phyloP scores from a whole-genome alignment of 352 stramenopile genomes.

The Phytopythium aichiense region DNA sequence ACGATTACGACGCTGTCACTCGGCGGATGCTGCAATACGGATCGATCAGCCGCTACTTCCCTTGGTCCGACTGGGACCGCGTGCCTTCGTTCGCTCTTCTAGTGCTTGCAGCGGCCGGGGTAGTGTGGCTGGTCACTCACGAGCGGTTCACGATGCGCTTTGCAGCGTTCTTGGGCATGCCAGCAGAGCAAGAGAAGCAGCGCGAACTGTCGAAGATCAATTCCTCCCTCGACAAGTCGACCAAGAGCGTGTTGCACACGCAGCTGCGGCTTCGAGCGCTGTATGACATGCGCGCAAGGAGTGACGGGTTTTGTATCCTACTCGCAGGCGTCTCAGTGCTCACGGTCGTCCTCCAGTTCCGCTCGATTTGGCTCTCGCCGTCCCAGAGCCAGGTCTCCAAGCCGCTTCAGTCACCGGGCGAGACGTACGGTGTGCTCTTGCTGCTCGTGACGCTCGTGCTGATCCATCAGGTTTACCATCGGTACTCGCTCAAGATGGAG shows the following conservation, averaged over 20 bases:
- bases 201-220: constrained; percentile 15
- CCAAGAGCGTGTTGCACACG: constrained; percentile 18
- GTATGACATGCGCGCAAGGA: constrained; percentile 27
- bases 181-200: constrained; percentile 3
- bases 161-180: constrained; percentile 24
- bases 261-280: constrained; percentile 22
- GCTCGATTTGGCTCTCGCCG: constrained; percentile 48
- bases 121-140: constrained; percentile 29
- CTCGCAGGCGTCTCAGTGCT: constrained; percentile 33
- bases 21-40: constrained; percentile 25
- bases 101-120: constrained; percentile 12
- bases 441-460: constrained; percentile 36
- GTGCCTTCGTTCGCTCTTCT: constrained; percentile 30
- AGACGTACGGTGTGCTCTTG: constrained; percentile 44
- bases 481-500: constrained; percentile 50
- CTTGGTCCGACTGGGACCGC: constrained; percentile 42
- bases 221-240: constrained; percentile 11
- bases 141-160: constrained; percentile 39
- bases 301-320: constrained; percentile 30
- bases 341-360: constrained; percentile 48
- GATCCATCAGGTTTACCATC: constrained; percentile 35
- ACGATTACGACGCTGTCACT: constrained; percentile 11
- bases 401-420: constrained; percentile 36
- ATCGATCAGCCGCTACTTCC: constrained; percentile 44
- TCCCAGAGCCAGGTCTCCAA: constrained; percentile 11